A percentile compares a stretch with the other conserved stretches of the same genome.
Conservation (phyloP, 768 basidiomycete species). For the Boletus tylopilopsis region DNA sequence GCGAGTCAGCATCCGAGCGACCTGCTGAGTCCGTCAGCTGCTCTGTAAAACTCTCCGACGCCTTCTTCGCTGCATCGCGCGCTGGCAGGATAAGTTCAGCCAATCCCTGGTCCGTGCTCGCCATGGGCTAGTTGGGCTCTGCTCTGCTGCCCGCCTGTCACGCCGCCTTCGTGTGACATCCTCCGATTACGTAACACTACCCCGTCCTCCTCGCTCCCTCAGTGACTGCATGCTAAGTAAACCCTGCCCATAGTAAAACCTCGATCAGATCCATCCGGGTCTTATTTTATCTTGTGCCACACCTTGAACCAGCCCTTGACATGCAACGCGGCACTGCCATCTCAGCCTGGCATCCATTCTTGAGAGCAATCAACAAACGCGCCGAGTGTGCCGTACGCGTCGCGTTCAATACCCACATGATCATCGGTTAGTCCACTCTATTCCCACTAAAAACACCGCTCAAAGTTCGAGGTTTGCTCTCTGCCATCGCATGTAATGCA, state of each 20-base stretch:
- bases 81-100: conserved; percentile 19
- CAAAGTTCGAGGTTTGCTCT: conserved; percentile 3
- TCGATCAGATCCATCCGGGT: conserved; percentile 17
- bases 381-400: background rate
- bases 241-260: too few species aligned
- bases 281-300: conserved; percentile 1
- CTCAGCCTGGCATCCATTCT: conserved; percentile 8
- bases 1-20: conserved; percentile 23
- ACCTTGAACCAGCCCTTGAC: conserved; percentile 7
- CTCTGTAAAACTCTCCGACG: conserved; percentile 30
- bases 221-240: conserved; percentile 19
- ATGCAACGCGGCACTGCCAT: conserved; percentile 10
- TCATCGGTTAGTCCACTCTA: conserved; percentile 17
- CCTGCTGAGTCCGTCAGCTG: conserved; percentile 30
- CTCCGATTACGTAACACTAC: conserved; percentile 15
- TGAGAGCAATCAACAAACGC: conserved; percentile 7
- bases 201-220: background rate
- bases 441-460: conserved; percentile 16
- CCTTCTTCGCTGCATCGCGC: conserved; percentile 34
- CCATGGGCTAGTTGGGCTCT: conserved; percentile 8
- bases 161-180: conserved; percentile 10
- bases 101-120: conserved; percentile 7
- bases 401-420: conserved; percentile 3
- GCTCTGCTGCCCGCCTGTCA: conserved; percentile 9
- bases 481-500: conserved; percentile 14